A percentile compares a stretch with the other conserved stretches of the same genome.
These are phyloP conservation scores for Telfairia occidentalis DNA, from an alignment of 331 rosid species.

Conservation along the genomic window DNA sequence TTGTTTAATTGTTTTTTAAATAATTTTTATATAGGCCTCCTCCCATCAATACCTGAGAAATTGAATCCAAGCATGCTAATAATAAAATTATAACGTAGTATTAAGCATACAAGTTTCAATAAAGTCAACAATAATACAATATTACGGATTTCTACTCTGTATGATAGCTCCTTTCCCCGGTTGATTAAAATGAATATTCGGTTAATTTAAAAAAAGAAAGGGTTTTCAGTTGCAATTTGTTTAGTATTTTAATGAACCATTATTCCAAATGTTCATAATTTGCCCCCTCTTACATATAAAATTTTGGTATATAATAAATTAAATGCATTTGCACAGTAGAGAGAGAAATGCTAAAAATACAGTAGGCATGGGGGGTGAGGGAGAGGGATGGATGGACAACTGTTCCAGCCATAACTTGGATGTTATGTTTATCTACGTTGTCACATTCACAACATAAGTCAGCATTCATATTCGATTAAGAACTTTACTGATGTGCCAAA, in stretches of 20 bases:
- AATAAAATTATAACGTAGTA: neutral
- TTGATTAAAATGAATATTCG: neutral
- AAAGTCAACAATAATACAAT: constrained; percentile 7
- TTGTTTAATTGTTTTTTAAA: too few species aligned
- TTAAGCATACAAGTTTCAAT: neutral
- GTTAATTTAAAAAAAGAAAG: neutral
- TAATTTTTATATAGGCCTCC: neutral
- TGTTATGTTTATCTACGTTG: too few species aligned
- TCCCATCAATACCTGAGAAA: neutral
- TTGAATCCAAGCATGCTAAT: neutral
- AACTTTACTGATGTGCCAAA: too few species aligned
- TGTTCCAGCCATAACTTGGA: constrained; percentile 4
- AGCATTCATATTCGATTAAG: too few species aligned
- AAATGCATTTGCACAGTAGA: neutral
- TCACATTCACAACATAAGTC: too few species aligned
- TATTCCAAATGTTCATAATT: neutral
- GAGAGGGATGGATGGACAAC: neutral
- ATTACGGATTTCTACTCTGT: neutral
- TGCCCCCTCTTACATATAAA: neutral
- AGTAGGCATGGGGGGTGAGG: neutral
- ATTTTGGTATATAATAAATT: neutral
- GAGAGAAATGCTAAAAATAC: constrained; percentile 6
- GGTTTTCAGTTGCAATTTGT: neutral
- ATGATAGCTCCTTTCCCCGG: neutral
- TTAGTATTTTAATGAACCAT: neutral